Percentiles rank a stretch among this genome's conserved stretches.
Evolutionary conservation across 1,284 basidiomycete genomes (phyloP).

Genomic region (Stygiomarasmius scandens): DNA sequence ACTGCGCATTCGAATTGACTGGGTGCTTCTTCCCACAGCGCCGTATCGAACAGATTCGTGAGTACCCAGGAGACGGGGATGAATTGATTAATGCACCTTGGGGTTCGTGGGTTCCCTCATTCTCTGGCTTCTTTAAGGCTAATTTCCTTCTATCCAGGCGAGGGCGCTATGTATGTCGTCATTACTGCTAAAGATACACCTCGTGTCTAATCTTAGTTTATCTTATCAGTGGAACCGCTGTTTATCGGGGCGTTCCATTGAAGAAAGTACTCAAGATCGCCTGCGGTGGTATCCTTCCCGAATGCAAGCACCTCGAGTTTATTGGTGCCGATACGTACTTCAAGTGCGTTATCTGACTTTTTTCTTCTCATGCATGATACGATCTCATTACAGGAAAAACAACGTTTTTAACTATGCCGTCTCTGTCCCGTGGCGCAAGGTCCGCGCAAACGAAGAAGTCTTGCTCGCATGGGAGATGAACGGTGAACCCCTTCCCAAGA

Average conservation of each 20-base stretch:
- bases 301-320: conserved; percentile 56
- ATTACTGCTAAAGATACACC: background rate
- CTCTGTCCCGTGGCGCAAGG: conserved; percentile 56
- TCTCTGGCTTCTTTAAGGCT: background rate
- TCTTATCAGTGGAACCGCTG: conserved; percentile 38
- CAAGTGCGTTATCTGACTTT: conserved; percentile 39
- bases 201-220: background rate
- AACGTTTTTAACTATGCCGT: conserved; percentile 58
- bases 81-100: conserved; percentile 59
- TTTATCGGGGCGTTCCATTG: conserved; percentile 52
- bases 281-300: conserved; percentile 51
- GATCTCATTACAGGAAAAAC: conserved; percentile 38
- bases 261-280: conserved; percentile 57
- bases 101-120: conserved; percentile 27
- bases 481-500: conserved; percentile 52
- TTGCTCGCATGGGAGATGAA: conserved; percentile 66
- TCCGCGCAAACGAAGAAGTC: conserved; percentile 51
- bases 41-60: conserved; percentile 53
- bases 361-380: background rate
- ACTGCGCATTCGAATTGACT: background rate
- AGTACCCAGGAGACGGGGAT: conserved; percentile 62
- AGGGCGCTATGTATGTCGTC: conserved; percentile 53
- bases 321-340: conserved; percentile 63
- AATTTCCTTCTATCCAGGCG: conserved; percentile 32
- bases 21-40: conserved; percentile 24